Conservation (phyloP, 1,284 basidiomycete genomes). For the Boletellus sp. region DNA sequence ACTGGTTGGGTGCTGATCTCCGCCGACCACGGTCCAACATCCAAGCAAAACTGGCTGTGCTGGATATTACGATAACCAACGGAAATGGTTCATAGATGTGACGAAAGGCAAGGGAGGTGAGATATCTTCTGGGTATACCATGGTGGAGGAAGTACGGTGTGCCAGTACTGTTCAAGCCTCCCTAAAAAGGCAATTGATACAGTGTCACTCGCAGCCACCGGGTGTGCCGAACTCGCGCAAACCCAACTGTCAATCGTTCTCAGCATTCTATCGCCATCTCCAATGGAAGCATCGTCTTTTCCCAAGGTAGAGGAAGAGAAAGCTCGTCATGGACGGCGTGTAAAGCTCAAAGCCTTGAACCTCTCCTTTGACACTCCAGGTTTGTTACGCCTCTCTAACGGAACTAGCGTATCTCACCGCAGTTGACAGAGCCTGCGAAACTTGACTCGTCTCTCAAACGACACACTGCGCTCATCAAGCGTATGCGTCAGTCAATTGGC, state of each 20-base stretch:
- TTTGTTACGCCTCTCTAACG: conserved; percentile 25
- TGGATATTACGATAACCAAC: too few relatives aligned
- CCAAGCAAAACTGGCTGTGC: too few relatives aligned
- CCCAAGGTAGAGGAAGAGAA: conserved; percentile 60
- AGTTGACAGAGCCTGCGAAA: conserved; percentile 52
- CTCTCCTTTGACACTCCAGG: conserved; percentile 45
- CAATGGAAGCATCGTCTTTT: conserved; percentile 21
- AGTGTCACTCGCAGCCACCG: conserved; percentile 10
- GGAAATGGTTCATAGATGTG: too few relatives aligned
- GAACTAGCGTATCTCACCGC: conserved; percentile 11
- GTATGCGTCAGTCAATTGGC: conserved; percentile 78
- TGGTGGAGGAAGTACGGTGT: too few relatives aligned
- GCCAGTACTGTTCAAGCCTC: too few relatives aligned
- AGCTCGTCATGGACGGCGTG: conserved; percentile 51
- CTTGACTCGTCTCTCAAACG: conserved; percentile 92
- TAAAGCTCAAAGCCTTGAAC: conserved; percentile 56
- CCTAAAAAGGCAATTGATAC: conserved; percentile 25
- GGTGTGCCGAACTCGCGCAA: conserved; percentile 11
- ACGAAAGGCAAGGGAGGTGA: too few relatives aligned
- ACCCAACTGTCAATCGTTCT: conserved; percentile 1
- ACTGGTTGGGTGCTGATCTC: too few relatives aligned
- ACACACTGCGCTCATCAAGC: conserved; percentile 90
- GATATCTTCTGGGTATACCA: too few relatives aligned
- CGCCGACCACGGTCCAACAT: too few relatives aligned
- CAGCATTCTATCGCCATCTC: background rate